Evolutionary conservation across 2,329 filamentous ascomycete genomes (phyloP), one percentile per base, ranked within the genome.

Genomic region (Ascochyta clinopodiicola): DNA sequence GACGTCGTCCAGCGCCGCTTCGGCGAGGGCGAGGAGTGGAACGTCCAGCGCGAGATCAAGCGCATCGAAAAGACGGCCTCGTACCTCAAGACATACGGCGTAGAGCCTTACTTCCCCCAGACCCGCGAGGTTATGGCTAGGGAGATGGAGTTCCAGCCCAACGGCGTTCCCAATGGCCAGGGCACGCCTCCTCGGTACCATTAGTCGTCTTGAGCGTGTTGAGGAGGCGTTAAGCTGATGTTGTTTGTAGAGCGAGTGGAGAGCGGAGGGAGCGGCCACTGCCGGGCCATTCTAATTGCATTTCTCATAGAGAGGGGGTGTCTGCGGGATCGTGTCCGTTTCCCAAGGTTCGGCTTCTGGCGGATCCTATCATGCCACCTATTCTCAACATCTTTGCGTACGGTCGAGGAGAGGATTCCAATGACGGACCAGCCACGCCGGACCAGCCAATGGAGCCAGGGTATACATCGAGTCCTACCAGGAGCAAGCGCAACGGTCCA

Each of bases 31-130:
- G 81, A 82, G 52, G 78, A 81, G 49, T 83, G 81, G 81, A 77
- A 78, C 22, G 80, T 83, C 15, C 72, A 75, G 63, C 68, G 80
- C 43, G 81, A 84, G 66, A 81, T 84, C 61, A 83, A 83, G 77
- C 74, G 81, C 46, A 81, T 84, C 56, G 81, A 84, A 72, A 83
- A 83, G 77, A 84, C 81, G 8, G 81, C 80, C 17, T 76, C 73
- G 35, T 83, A 82, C 56, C 71, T 84, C 38, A 71, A 78, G 58
- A 81, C 80, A 31, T 82, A 79, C 68, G 81, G 81, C 40, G 76
- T 84, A 22, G 80, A 83, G 69, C 79, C 79, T 5, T 84, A 84
- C 67, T 84, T 84, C 68, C 80, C 81, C 5, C 69, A 74, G 22
- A 82, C 81, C 15, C 73, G 83, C 24, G 80, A 82, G 29, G 74